Evolutionary conservation across 2,329 filamentous ascomycete species (phyloP).

Genomic region (Dryadomyces quercivorus): DNA sequence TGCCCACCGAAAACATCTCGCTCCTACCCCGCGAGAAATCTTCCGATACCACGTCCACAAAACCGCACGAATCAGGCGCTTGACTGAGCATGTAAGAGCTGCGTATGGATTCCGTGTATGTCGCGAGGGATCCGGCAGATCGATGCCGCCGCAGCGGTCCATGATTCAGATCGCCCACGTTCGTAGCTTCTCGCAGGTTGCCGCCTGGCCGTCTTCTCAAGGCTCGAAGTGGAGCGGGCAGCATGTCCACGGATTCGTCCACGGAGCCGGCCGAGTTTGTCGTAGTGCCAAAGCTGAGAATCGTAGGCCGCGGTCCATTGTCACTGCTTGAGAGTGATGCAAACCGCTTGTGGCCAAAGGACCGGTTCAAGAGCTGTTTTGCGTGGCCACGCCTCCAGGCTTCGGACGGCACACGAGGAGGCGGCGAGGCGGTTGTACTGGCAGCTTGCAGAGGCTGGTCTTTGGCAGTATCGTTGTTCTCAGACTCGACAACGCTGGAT

Average conservation of each 20-base stretch:
- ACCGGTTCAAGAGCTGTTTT: conserved; percentile 34
- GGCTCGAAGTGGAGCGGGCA: conserved; percentile 44
- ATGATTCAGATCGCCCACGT: conserved; percentile 48
- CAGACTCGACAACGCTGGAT: too few relatives aligned
- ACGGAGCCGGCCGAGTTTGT: conserved; percentile 40
- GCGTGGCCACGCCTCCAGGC: conserved; percentile 26
- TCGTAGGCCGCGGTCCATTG: conserved; percentile 33
- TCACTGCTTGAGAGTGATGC: conserved; percentile 47
- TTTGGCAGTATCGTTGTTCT: not conserved
- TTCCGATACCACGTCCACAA: conserved; percentile 27
- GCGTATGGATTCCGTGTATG: conserved; percentile 46
- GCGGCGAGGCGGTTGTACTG: conserved; percentile 9
- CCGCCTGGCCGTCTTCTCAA: conserved; percentile 64
- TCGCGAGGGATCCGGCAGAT: conserved; percentile 47
- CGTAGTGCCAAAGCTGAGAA: conserved; percentile 50
- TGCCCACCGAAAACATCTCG: conserved; percentile 45
- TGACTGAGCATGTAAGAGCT: conserved; percentile 41
- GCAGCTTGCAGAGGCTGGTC: conserved; percentile 1
- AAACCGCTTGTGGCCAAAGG: conserved; percentile 40
- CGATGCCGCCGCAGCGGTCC: conserved; percentile 37
- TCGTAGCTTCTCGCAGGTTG: conserved; percentile 56
- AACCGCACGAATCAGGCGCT: conserved; percentile 25
- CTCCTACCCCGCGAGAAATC: conserved; percentile 28
- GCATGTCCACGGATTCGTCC: conserved; percentile 30
- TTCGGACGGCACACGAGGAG: conserved; percentile 18